phyloP scores from a whole-genome alignment of 257 asterid species.

The Solanum sparsipilum region DNA sequence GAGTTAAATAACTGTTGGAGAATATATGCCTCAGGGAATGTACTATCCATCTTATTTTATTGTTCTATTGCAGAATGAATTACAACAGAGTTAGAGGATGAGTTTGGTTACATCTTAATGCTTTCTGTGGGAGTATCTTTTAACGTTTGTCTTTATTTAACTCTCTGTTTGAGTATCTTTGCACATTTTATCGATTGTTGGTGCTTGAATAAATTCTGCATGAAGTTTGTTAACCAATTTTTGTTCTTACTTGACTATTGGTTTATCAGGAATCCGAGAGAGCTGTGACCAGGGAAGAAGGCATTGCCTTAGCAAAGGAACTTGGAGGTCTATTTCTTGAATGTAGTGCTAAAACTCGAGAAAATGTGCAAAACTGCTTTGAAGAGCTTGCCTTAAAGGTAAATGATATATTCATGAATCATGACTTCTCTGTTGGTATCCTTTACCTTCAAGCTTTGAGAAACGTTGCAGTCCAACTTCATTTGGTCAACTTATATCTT shows the following conservation, averaged over 20 bases:
- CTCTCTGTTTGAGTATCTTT: too few relatives aligned
- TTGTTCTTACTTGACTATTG: not conserved
- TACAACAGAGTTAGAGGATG: not conserved
- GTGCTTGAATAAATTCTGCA: not conserved
- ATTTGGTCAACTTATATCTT: not conserved
- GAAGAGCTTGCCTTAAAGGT: constrained; percentile 78
- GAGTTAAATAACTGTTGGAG: not conserved
- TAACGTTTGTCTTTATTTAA: too few relatives aligned
- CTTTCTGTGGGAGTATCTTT: not conserved
- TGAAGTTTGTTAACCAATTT: not conserved
- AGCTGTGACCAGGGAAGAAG: constrained; percentile 77
- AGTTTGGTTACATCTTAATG: not conserved
- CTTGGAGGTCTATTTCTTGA: constrained; percentile 74
- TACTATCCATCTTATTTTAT: not conserved
- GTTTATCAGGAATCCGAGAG: constrained; percentile 66
- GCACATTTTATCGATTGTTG: not conserved
- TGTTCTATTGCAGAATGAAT: not conserved
- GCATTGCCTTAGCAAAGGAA: constrained; percentile 57
- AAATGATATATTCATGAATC: constrained; percentile 2
- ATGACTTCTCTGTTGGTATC: not conserved
- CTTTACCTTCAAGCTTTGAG: not conserved
- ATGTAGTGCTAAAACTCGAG: constrained; percentile 90
- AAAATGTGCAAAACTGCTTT: constrained; percentile 74
- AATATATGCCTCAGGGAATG: not conserved
- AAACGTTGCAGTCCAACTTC: not conserved